Percentiles rank a stretch among this genome's conserved stretches.
These are phyloP conservation scores for Calonectria pseudoturangicola DNA, from an alignment of 2,329 filamentous ascomycete genomes.

Conservation along the genomic window DNA sequence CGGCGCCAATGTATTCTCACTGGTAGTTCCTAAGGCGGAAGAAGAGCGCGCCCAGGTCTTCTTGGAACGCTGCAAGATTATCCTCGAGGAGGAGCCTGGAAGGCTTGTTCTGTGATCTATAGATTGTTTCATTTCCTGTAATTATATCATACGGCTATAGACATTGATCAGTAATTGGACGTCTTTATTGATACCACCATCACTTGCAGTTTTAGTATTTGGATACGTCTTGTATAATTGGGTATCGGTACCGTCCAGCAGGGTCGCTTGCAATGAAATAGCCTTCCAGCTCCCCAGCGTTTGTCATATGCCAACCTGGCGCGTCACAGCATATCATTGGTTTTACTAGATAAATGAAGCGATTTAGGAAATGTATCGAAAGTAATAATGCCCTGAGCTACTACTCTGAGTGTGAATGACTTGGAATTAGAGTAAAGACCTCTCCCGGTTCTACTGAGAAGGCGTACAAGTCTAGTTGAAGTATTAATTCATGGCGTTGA, in stretches of 20 bases:
- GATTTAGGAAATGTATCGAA: neutral
- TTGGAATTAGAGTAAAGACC: neutral
- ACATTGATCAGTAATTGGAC: conserved; percentile 48
- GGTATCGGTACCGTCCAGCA: too few species aligned
- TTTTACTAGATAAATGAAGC: neutral
- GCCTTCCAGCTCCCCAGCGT: neutral
- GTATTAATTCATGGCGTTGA: neutral
- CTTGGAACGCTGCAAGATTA: conserved; percentile 88
- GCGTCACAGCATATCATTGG: neutral
- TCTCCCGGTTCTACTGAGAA: too few species aligned
- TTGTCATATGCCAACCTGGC: too few species aligned
- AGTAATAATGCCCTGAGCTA: too few species aligned
- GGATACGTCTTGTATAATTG: neutral
- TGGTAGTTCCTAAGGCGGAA: conserved; percentile 86
- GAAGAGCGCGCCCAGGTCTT: conserved; percentile 88
- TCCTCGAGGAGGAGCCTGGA: conserved; percentile 87
- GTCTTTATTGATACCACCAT: conserved; percentile 27
- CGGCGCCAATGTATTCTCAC: conserved; percentile 85
- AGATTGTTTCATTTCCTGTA: conserved; percentile 54
- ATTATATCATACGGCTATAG: conserved; percentile 55
- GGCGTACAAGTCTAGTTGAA: neutral
- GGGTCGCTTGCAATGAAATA: neutral
- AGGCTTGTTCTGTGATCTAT: conserved; percentile 77
- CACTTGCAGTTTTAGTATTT: neutral
- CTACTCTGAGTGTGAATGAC: too few species aligned